phyloP scores from a whole-genome alignment of 2,329 filamentous ascomycete genomes.

The Aspergillus clavatus region DNA sequence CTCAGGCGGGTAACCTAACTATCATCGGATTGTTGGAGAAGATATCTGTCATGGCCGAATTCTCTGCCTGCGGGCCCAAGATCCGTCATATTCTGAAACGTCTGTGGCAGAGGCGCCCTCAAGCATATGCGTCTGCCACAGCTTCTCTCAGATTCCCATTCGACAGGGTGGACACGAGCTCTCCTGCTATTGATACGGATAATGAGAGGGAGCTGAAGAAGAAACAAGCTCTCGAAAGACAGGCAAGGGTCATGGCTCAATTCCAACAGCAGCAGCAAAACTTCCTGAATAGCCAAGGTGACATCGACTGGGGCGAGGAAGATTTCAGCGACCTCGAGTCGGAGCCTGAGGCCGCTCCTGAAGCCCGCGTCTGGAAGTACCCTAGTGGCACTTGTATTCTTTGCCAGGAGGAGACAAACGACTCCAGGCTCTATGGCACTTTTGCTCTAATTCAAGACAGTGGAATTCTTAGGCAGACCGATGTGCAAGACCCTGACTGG shows the following conservation, averaged over 20 bases:
- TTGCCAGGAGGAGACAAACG: conserved; percentile 93
- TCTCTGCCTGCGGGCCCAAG: conserved; percentile 78
- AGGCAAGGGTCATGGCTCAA: conserved; percentile 93
- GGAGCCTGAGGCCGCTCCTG: conserved; percentile 48
- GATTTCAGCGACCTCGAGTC: conserved; percentile 63
- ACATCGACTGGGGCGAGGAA: conserved; percentile 81
- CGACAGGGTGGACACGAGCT: conserved; percentile 75
- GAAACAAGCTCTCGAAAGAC: conserved; percentile 79
- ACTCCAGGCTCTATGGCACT: conserved; percentile 82
- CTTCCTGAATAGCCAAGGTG: conserved; percentile 84
- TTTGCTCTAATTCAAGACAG: conserved; percentile 88
- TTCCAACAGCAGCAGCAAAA: conserved; percentile 97
- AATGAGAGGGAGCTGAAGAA: conserved; percentile 72
- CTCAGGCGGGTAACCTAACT: conserved; percentile 40
- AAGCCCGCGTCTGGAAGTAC: conserved; percentile 81
- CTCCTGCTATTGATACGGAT: conserved; percentile 63
- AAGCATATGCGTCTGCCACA: conserved; percentile 66
- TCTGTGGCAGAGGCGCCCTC: conserved; percentile 76
- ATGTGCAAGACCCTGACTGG: conserved; percentile 74
- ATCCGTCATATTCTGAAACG: conserved; percentile 76
- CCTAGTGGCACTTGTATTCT: conserved; percentile 90
- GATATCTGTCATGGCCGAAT: conserved; percentile 62
- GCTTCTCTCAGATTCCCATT: conserved; percentile 56
- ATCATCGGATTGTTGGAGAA: conserved; percentile 51
- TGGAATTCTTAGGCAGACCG: conserved; percentile 78